Percentiles rank a stretch among this genome's conserved stretches.
phyloP scores from a whole-genome alignment of 257 asterid genomes.

The Jacaranda mimosifolia region DNA sequence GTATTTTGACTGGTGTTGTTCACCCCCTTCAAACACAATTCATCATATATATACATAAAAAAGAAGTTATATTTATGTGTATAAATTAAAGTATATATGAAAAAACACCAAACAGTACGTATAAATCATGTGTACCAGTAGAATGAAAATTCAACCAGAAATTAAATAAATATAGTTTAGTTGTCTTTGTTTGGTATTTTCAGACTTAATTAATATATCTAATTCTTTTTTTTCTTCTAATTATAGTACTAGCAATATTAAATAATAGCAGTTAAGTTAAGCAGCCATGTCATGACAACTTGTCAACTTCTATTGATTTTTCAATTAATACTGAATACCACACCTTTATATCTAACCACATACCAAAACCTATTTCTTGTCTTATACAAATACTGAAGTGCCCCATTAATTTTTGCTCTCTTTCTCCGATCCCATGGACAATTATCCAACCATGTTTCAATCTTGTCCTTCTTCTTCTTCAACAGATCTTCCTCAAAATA shows the following conservation, averaged over 20 bases:
- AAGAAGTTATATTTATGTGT: no score
- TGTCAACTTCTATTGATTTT: conserved; percentile 34
- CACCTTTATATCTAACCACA: conserved; percentile 33
- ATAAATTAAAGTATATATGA: no score
- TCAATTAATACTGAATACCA: not conserved
- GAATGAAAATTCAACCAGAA: no score
- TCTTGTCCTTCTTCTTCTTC: conserved; percentile 39
- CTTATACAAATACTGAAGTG: conserved; percentile 8
- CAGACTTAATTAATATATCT: no score
- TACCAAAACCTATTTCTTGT: conserved; percentile 24
- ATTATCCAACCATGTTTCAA: conserved; percentile 36
- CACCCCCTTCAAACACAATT: not conserved
- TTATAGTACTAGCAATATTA: conserved; percentile 20
- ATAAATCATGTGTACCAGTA: no score
- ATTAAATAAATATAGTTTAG: no score
- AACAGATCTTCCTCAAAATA: conserved; percentile 17
- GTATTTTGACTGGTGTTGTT: conserved; percentile 28
- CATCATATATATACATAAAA: no score
- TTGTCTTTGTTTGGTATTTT: no score
- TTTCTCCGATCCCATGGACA: conserved; percentile 55
- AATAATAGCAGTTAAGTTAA: conserved; percentile 47
- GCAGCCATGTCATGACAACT: conserved; percentile 42
- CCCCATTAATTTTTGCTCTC: not conserved
- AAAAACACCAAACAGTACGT: no score
- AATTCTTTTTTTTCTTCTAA: not conserved